Percentiles rank a stretch among this genome's conserved stretches.
These are phyloP conservation scores for bread wheat (Triticum aestivum) DNA, from an alignment of 176 grass and related monocot genomes.

Conservation along the genomic window IWGSC_CS_RefSeq_v2.1 NC_057812.1:32009226-32009725, in stretches of 20 bases:
- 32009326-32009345: constrained; percentile 43
- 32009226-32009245: constrained; percentile 84
- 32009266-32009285: constrained; percentile 94
- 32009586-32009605: background rate
- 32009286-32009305: constrained; percentile 61
- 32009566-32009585: background rate
- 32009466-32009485: background rate
- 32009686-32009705: background rate
- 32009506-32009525: background rate
- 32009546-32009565: background rate
- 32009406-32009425: constrained; percentile 24
- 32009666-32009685: background rate
- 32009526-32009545: background rate
- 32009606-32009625: background rate
- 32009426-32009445: background rate
- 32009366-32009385: background rate
- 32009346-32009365: background rate
- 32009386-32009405: background rate
- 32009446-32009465: background rate
- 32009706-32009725: background rate
- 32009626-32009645: background rate
- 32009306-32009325: constrained; percentile 63
- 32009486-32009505: background rate
- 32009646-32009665: background rate
- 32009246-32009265: constrained; percentile 85